Percentiles rank a stretch among this genome's conserved stretches.
phyloP scores from a whole-genome alignment of 169 alveolate genomes.

The Plasmodium relictum region DNA sequence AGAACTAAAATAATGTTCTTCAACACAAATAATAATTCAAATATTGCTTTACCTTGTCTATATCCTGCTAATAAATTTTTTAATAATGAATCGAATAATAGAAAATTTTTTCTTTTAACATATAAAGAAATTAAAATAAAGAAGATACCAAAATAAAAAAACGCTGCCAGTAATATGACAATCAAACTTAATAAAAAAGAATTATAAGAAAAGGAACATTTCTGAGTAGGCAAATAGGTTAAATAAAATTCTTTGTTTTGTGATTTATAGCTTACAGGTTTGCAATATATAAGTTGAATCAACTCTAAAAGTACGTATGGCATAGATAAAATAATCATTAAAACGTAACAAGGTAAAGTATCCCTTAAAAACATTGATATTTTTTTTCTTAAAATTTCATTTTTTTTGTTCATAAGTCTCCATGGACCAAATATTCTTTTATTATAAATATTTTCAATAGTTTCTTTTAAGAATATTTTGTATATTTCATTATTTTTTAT shows the following conservation, averaged over 20 bases:
- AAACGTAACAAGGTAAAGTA: slow-evolving; percentile 66
- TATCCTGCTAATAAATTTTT: slow-evolving; percentile 67
- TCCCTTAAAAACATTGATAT: slow-evolving; percentile 41
- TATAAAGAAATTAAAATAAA: slow-evolving; percentile 31
- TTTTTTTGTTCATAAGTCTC: slow-evolving; percentile 58
- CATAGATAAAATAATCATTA: slow-evolving; percentile 23
- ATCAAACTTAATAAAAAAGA: slow-evolving; percentile 40
- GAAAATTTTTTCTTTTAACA: slow-evolving; percentile 33
- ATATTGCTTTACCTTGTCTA: slow-evolving; percentile 63
- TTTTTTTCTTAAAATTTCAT: slow-evolving; percentile 36
- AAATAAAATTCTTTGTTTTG: slow-evolving; percentile 50
- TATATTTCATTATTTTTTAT: slow-evolving; percentile 36
- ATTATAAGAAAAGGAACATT: slow-evolving; percentile 30
- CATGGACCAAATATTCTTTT: slow-evolving; percentile 73
- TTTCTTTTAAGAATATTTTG: slow-evolving; percentile 37
- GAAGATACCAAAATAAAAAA: slow-evolving; percentile 15
- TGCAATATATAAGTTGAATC: slow-evolving; percentile 59
- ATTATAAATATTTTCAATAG: slow-evolving; percentile 60
- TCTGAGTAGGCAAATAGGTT: slow-evolving; percentile 73
- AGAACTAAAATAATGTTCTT: slow-evolving; percentile 37
- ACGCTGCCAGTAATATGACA: slow-evolving; percentile 3
- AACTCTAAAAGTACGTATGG: slow-evolving; percentile 63
- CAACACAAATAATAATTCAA: slow-evolving; percentile 55
- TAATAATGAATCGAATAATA: slow-evolving; percentile 21
- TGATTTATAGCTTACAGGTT: slow-evolving; percentile 45